Base-by-base conservation (phyloP, 257 asterid species). In the Ehretia macrophylla region DNA sequence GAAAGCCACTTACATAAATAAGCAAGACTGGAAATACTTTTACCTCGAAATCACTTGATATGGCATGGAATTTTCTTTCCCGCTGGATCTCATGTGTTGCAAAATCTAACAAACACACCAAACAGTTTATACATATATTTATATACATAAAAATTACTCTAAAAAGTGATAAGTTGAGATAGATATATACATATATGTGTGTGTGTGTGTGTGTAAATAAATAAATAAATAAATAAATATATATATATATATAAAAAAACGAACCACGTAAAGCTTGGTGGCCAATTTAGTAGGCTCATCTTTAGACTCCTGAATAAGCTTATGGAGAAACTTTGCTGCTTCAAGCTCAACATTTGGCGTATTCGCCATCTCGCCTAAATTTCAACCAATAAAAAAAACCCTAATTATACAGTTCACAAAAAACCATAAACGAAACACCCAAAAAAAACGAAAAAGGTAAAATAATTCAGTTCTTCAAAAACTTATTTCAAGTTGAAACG, bases 31-130 rank as follows among this genome's bases (percentile, higher is more conserved):
- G 53, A 54, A 42, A 66, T 62, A 49, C 19, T 17, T 59, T 61
- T 81, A 93, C 99, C 97, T 86, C 47, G 97, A 89, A 79, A 93
- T 93, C 51, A 89, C 97, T 83, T 89, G 97, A 77, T 86, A 93
- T 17, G 99, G 99, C 96, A 93, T 81, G 47, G 99, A 86, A 72
- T 87, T 83, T 71, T 89, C 99, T 81, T 93, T 89, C 74, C 99
- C 99, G 53, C 99, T 93, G 59, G 95, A 78, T 82, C 88, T 83
- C 99, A 93, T 93, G 68, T 93, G 99, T 67, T 93, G 97, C 84
- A 93, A 77, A 76, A 93, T 93, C 99, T 93, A 81, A 75, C 20
- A 58, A 51, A 20, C 27, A 14, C 17, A 32, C 14, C 17, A 17
- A 44, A 20, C n/a, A 27, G 10, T 45, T 2, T 51, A 46, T 65